Conservation (phyloP, 257 asterid genomes). For the Solanum piurae region DNA sequence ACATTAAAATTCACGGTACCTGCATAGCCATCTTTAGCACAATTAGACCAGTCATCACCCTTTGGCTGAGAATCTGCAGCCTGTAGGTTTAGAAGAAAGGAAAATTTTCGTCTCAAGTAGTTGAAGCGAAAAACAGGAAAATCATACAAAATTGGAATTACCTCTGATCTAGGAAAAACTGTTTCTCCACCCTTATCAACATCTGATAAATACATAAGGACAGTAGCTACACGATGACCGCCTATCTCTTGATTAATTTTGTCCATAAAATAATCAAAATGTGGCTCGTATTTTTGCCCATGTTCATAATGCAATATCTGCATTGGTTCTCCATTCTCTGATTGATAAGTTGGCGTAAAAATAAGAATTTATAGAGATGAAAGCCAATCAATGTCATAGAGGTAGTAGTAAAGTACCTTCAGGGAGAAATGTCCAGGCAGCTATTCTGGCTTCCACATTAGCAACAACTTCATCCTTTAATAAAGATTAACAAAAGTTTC, state of each 20-base stretch:
- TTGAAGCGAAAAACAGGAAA: not conserved
- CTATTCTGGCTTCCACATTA: slow-evolving; percentile 55
- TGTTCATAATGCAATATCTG: slow-evolving; percentile 75
- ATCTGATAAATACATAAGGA: slow-evolving; percentile 74
- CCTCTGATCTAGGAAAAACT: slow-evolving; percentile 67
- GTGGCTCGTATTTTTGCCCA: slow-evolving; percentile 90
- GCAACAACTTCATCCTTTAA: slow-evolving; percentile 62
- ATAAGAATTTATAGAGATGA: not conserved
- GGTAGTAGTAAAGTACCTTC: slow-evolving; percentile 30
- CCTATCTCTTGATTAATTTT: slow-evolving; percentile 63
- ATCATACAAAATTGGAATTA: not conserved
- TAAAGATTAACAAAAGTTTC: not conserved
- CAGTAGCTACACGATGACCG: slow-evolving; percentile 86
- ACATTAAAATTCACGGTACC: slow-evolving; percentile 22
- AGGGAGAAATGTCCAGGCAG: slow-evolving; percentile 94
- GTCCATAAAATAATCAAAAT: slow-evolving; percentile 70
- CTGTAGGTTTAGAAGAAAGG: slow-evolving; percentile 20
- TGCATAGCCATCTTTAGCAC: slow-evolving; percentile 82
- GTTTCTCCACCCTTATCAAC: slow-evolving; percentile 85
- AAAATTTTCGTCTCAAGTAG: not conserved
- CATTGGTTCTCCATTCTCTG: slow-evolving; percentile 81
- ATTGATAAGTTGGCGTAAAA: not conserved
- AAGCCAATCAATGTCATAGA: not conserved
- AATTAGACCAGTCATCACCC: slow-evolving; percentile 71
- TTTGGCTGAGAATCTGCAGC: slow-evolving; percentile 35